A percentile compares a stretch with the other conserved stretches of the same genome.
Conservation (phyloP, 352 stramenopile species). For the Globisporangium echinulatum region DNA sequence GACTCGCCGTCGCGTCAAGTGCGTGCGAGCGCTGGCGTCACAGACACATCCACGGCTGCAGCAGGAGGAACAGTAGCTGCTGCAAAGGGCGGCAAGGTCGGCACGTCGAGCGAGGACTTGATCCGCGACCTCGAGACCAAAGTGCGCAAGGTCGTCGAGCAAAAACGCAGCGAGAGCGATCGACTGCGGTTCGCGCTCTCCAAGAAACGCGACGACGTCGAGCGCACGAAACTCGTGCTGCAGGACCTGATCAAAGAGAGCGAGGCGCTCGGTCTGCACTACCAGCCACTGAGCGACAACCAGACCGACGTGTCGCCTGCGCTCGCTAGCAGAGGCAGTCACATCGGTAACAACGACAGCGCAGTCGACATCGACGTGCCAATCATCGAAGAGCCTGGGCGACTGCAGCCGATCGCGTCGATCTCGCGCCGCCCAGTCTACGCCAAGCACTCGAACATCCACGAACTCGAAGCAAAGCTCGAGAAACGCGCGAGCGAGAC, state of each 20-base stretch:
- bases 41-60: not conserved
- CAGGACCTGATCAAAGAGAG: conserved; percentile 79
- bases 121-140: conserved; percentile 72
- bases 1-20: conserved; percentile 9
- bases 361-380: conserved; percentile 3
- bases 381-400: conserved; percentile 41
- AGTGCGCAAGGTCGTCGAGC: conserved; percentile 73
- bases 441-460: conserved; percentile 82
- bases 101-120: conserved; percentile 62
- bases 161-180: conserved; percentile 73
- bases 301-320: conserved; percentile 14
- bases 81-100: conserved; percentile 32
- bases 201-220: conserved; percentile 67
- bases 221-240: conserved; percentile 50
- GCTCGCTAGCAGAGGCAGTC: not conserved
- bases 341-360: not conserved
- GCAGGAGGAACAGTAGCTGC: not conserved
- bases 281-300: conserved; percentile 18
- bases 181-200: conserved; percentile 55
- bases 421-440: conserved; percentile 76
- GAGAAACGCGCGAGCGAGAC: conserved; percentile 50
- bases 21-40: conserved; percentile 6
- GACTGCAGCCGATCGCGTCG: conserved; percentile 62
- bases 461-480: conserved; percentile 59
- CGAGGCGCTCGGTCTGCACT: conserved; percentile 57